Evolutionary conservation across 2,329 filamentous ascomycete genomes (phyloP).

Genomic region (Colletotrichum cereale): DNA sequence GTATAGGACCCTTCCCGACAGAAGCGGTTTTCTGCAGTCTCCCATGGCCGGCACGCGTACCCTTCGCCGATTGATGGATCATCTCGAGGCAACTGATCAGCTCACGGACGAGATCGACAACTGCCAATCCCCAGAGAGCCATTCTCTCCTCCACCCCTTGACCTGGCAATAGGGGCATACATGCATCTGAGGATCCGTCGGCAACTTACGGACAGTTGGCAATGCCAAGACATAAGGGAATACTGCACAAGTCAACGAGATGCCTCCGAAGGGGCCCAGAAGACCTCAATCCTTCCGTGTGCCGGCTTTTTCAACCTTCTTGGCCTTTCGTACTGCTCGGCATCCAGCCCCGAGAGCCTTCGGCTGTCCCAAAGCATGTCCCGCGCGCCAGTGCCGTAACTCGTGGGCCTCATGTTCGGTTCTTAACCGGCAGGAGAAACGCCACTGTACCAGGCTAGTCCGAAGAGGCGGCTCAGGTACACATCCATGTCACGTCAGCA

Average conservation of each 20-base stretch:
- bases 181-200: no score
- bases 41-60: neutral
- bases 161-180: no score
- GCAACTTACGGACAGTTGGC: neutral
- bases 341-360: neutral
- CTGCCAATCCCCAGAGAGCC: neutral
- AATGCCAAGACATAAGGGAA: neutral
- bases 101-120: neutral
- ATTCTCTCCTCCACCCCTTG: no score
- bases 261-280: neutral
- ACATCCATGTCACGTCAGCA: constrained; percentile 5
- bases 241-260: neutral
- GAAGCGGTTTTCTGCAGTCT: neutral
- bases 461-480: constrained; percentile 21
- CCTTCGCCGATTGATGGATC: neutral
- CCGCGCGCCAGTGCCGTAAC: neutral
- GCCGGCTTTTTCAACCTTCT: neutral
- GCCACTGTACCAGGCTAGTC: neutral
- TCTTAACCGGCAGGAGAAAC: neutral
- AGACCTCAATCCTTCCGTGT: neutral
- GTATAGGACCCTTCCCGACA: neutral
- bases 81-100: neutral
- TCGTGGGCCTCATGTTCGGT: constrained; percentile 1
- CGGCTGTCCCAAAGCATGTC: neutral
- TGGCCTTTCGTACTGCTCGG: neutral